phyloP scores from a whole-genome alignment of 1,284 basidiomycete genomes.

The Entoloma clypeatum region DNA sequence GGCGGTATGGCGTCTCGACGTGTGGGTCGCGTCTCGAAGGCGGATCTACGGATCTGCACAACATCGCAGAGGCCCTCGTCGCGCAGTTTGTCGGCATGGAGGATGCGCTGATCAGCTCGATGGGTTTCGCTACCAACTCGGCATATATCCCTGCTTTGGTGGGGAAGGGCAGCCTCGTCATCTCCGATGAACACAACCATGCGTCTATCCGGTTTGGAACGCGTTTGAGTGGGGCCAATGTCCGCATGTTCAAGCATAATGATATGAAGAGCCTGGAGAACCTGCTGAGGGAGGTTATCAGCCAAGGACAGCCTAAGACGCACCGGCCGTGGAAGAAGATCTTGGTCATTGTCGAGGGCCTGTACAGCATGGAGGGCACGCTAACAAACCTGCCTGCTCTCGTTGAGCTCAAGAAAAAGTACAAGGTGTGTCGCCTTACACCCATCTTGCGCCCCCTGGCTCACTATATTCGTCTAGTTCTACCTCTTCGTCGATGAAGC shows the following conservation, averaged over 20 bases:
- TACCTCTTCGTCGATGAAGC: conserved; percentile 97
- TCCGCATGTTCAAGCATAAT: conserved; percentile 97
- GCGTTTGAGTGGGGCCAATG: conserved; percentile 83
- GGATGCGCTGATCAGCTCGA: conserved; percentile 86
- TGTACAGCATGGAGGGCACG: conserved; percentile 99
- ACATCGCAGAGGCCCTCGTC: conserved; percentile 82
- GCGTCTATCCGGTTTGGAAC: conserved; percentile 94
- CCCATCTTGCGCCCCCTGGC: conserved; percentile 7
- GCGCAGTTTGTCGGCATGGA: conserved; percentile 89
- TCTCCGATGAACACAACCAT: conserved; percentile 98
- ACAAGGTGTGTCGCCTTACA: conserved; percentile 66
- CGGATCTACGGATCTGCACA: conserved; percentile 83
- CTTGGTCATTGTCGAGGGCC: conserved; percentile 88
- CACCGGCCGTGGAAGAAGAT: conserved; percentile 99
- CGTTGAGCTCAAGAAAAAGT: conserved; percentile 88
- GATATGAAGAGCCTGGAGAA: conserved; percentile 84
- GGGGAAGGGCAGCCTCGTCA: conserved; percentile 89
- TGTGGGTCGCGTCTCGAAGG: conserved; percentile 81
- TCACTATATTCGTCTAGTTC: conserved; percentile 58
- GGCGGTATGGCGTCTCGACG: conserved; percentile 76
- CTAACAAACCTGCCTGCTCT: conserved; percentile 83
- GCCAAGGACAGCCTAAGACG: conserved; percentile 95
- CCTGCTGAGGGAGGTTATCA: conserved; percentile 87
- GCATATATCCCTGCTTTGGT: conserved; percentile 93
- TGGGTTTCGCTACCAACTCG: conserved; percentile 99